Evolutionary conservation across 1,284 basidiomycete genomes (phyloP).

Genomic region (Pseudozyma sp.): DNA sequence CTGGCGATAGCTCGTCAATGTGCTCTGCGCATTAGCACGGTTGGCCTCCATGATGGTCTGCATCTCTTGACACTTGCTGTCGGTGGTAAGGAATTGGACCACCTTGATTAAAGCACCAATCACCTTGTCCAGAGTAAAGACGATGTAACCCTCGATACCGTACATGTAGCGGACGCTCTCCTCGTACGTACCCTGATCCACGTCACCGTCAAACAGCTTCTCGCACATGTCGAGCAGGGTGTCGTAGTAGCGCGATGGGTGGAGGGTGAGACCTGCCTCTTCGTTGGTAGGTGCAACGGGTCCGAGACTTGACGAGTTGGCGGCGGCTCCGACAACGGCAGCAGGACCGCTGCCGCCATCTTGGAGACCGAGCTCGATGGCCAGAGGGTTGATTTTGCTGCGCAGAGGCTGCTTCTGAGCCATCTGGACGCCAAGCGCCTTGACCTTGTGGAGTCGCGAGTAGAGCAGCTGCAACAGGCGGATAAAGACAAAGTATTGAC

Average conservation of each 20-base stretch:
- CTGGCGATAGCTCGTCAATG: slow-evolving; percentile 77
- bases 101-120: slow-evolving; percentile 73
- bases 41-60: slow-evolving; percentile 78
- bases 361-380: slow-evolving; percentile 76
- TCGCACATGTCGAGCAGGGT: slow-evolving; percentile 92
- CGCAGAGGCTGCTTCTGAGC: slow-evolving; percentile 53
- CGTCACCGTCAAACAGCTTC: slow-evolving; percentile 89
- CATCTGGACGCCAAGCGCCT: slow-evolving; percentile 74
- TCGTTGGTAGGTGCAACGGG: slow-evolving; percentile 54
- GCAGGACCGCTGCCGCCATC: slow-evolving; percentile 71
- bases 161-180: slow-evolving; percentile 97
- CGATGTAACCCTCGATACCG: slow-evolving; percentile 90
- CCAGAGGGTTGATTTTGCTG: slow-evolving; percentile 73
- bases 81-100: slow-evolving; percentile 80
- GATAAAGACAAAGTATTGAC: slow-evolving; percentile 89
- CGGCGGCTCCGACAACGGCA: slow-evolving; percentile 60
- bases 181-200: slow-evolving; percentile 90
- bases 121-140: slow-evolving; percentile 93
- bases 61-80: slow-evolving; percentile 85
- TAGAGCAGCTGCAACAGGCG: slow-evolving; percentile 85
- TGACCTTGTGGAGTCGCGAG: slow-evolving; percentile 84
- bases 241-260: slow-evolving; percentile 78
- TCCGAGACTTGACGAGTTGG: slow-evolving; percentile 40
- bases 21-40: slow-evolving; percentile 57
- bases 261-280: slow-evolving; percentile 59